Evolutionary conservation across 306 rosid species (phyloP).

Genomic region (Aeschynomene evenia): DNA sequence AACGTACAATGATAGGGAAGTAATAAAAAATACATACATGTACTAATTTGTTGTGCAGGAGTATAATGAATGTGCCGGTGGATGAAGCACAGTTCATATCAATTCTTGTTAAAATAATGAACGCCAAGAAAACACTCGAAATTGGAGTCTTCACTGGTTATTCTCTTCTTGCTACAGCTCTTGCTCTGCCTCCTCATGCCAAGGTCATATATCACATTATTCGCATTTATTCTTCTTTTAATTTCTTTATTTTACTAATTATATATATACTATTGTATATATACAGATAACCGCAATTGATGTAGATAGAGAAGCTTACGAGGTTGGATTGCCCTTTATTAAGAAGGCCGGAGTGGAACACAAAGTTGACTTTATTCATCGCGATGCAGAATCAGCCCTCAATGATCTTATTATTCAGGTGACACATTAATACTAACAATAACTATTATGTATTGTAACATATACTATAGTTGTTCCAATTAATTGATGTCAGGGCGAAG

Average conservation of each 20-base stretch:
- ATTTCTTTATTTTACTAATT: too few species aligned
- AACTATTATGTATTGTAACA: too few species aligned
- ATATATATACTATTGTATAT: too few species aligned
- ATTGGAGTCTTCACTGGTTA: slow-evolving; percentile 68
- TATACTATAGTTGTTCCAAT: too few species aligned
- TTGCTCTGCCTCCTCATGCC: slow-evolving; percentile 52
- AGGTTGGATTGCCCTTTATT: slow-evolving; percentile 50
- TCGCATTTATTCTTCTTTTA: too few species aligned
- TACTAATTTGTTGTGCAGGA: too few species aligned
- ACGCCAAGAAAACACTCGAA: slow-evolving; percentile 61
- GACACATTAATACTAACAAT: too few species aligned
- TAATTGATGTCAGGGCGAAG: slow-evolving; percentile 40
- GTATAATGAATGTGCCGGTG: too few species aligned
- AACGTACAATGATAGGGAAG: too few species aligned
- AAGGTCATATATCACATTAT: slow-evolving; percentile 16
- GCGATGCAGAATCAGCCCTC: slow-evolving; percentile 31
- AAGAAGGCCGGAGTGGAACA: slow-evolving; percentile 50
- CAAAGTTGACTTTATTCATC: slow-evolving; percentile 41
- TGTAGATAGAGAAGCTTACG: slow-evolving; percentile 40
- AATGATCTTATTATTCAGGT: neutral
- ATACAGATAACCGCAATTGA: slow-evolving; percentile 51
- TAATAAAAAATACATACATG: too few species aligned
- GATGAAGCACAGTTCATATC: slow-evolving; percentile 58
- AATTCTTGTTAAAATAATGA: slow-evolving; percentile 52
- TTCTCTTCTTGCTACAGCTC: slow-evolving; percentile 68